Conservation (phyloP, 106 monocot species). For the Dendrobium nobile region DNA sequence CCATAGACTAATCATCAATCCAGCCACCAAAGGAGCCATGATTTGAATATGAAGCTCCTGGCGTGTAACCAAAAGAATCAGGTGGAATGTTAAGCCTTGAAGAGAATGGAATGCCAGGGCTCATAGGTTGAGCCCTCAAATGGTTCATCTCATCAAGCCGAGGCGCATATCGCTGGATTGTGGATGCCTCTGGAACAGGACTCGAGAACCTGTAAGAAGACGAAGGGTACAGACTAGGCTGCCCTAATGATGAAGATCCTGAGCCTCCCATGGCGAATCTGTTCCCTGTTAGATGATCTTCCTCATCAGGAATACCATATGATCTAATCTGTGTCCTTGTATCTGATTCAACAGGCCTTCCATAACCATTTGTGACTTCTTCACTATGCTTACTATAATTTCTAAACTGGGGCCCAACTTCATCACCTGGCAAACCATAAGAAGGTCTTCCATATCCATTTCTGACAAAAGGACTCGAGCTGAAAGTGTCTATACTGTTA, state of each 20-base stretch:
- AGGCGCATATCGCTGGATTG: constrained; percentile 51
- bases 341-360: background rate
- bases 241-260: constrained; percentile 8
- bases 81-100: constrained; percentile 15
- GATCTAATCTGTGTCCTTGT: background rate
- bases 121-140: constrained; percentile 4
- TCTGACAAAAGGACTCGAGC: background rate
- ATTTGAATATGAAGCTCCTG: constrained; percentile 9
- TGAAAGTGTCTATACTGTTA: constrained; percentile 7
- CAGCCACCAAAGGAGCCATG: constrained; percentile 19
- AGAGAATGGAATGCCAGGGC: constrained; percentile 4
- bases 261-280: constrained; percentile 14
- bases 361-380: constrained; percentile 1
- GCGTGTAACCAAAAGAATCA: constrained; percentile 12
- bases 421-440: constrained; percentile 7
- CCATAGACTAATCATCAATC: constrained; percentile 17
- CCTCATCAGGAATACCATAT: constrained; percentile 9
- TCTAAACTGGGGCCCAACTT: constrained; percentile 4
- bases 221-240: background rate
- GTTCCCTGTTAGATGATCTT: constrained; percentile 1
- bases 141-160: constrained; percentile 45
- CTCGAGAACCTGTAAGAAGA: constrained; percentile 18
- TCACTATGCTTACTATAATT: background rate
- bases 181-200: constrained; percentile 14
- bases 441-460: constrained; percentile 9